Base-by-base conservation (phyloP, 139 green algal genomes). In the Desmodesmus armatus region DNA sequence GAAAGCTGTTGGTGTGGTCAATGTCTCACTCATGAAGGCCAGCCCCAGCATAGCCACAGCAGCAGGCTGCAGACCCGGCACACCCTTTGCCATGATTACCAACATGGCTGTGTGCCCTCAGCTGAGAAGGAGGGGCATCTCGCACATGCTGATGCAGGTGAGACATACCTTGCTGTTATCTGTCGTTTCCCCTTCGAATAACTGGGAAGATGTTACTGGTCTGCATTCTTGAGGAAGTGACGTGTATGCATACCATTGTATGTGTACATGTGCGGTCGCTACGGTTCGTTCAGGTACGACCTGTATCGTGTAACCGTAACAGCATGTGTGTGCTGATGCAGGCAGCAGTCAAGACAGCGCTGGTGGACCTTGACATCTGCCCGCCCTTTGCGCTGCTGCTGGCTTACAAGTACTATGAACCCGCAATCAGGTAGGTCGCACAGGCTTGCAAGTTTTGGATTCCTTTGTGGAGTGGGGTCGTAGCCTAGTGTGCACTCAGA, bases 321-420 rank as follows among this genome's bases (percentile, higher is more conserved):
- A 55, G 47, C 47, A 55, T 55, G 47, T 55, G 47, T 55, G 47
- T 21, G 19, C 39, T 53, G 49, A 23, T 82, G 53, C 76, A 82
- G 76, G 76, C 76, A 29, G 76, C 76, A 4, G 39, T 82, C 25
- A 71, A 39, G 25, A 71, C 76, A 21, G 63, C 55, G 11, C 17
- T 82, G 0, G 9, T 82, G 40, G 31, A 72, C 21, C 37, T 82
- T 25, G 76, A 82, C 76, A 55, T 58, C 55, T 41, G 37, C 25
- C 76, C 76, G 13, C 7, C 53, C 7, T 58, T 72, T 72, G 76
- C 63, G 40, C 47, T 84, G 78, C 63, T 84, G 78, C 63, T 84
- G 43, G 78, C 63, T 0, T 84, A 84, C 43, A 84, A 84, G 78
- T 75, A 84, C 62, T 84, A 84, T 47, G 78, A 76, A 21, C 78